These are phyloP conservation scores for Kazachstania sp. DNA, from an alignment of 1,139 yeast species.

Conservation along the genomic window DNA sequence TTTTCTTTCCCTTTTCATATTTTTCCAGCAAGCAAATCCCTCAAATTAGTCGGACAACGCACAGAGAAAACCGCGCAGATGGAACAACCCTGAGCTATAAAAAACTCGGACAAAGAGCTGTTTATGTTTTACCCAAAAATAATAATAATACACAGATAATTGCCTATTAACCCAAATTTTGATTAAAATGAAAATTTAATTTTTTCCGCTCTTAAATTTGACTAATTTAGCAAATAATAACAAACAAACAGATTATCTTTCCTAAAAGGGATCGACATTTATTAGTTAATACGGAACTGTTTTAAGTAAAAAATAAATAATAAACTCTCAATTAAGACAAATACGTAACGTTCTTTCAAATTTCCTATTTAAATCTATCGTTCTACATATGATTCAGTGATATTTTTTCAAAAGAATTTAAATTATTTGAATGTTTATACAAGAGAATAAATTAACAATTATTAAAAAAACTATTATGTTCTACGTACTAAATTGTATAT, in stretches of 20 bases:
- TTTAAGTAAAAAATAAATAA: slow-evolving; percentile 1
- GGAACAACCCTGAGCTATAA: not conserved
- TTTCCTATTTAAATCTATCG: too few relatives aligned
- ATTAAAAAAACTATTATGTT: too few relatives aligned
- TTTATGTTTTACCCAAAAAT: not conserved
- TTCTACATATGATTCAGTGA: too few relatives aligned
- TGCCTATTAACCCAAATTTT: not conserved
- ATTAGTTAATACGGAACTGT: not conserved
- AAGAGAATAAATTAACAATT: too few relatives aligned
- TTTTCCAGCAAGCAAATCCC: not conserved
- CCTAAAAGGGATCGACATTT: slow-evolving; percentile 1
- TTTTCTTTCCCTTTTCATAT: not conserved
- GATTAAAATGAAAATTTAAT: not conserved
- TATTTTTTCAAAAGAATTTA: too few relatives aligned
- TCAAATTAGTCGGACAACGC: not conserved
- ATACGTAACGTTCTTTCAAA: too few relatives aligned
- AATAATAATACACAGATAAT: too few relatives aligned
- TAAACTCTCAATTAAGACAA: not conserved
- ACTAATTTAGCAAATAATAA: not conserved
- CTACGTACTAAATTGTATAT: not conserved
- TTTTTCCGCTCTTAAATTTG: not conserved
- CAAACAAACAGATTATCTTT: not conserved
- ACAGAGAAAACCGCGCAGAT: not conserved
- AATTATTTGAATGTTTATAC: too few relatives aligned
- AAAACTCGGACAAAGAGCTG: slow-evolving; percentile 1